Conservation (phyloP, 257 asterid species). For the Gardenia jasminoides region DNA sequence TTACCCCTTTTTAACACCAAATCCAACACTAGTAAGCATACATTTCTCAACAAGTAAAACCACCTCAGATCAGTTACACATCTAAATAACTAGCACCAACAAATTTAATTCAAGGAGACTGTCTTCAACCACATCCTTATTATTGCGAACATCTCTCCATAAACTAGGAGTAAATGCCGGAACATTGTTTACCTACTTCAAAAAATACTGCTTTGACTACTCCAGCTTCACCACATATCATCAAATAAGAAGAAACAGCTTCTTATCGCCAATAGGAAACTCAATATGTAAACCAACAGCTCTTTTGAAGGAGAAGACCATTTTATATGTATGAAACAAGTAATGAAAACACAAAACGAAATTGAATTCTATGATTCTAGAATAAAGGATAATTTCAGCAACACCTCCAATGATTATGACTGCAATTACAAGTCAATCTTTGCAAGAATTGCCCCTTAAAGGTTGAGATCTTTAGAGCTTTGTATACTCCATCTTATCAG, state of each 20-base stretch:
- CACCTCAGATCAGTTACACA: conserved; percentile 25
- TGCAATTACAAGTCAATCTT: neutral
- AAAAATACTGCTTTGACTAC: neutral
- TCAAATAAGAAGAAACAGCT: neutral
- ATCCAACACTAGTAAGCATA: conserved; percentile 23
- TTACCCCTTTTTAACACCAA: conserved; percentile 43
- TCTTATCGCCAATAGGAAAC: neutral
- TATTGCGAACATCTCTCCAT: conserved; percentile 4
- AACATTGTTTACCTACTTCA: conserved; percentile 11
- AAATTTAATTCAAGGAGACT: conserved; percentile 13
- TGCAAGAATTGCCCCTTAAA: neutral
- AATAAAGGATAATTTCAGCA: neutral
- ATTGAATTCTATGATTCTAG: neutral
- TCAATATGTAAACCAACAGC: neutral
- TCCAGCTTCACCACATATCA: neutral
- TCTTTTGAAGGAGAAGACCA: neutral
- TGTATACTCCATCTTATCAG: too few species aligned
- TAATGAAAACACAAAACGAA: neutral
- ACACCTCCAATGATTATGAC: neutral
- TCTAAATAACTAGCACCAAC: conserved; percentile 16
- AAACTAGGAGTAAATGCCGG: neutral
- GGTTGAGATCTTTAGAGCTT: neutral
- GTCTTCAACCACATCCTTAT: conserved; percentile 20
- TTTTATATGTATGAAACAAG: neutral
- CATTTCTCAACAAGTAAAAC: conserved; percentile 25